A percentile compares a stretch with the other conserved stretches of the same genome.
These are phyloP conservation scores for Clonostachys rosea DNA, from an alignment of 2,329 filamentous ascomycete genomes.

Conservation along the genomic window DNA sequence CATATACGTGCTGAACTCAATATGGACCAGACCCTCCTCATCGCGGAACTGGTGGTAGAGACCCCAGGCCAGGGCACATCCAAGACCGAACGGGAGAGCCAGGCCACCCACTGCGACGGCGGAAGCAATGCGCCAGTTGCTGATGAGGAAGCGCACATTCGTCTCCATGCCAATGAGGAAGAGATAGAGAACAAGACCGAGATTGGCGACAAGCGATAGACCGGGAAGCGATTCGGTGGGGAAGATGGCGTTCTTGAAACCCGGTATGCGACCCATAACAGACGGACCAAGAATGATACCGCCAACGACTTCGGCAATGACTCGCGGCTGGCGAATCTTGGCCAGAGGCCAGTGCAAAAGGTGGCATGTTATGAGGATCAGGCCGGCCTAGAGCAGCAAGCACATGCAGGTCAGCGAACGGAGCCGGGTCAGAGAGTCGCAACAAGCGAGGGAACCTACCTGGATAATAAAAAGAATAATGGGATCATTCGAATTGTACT, in stretches of 20 bases:
- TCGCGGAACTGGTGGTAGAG: constrained; percentile 68
- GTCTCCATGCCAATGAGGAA: constrained; percentile 88
- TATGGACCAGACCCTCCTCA: constrained; percentile 29
- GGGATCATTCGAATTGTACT: constrained; percentile 66
- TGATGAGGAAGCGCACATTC: constrained; percentile 70
- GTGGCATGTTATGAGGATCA: constrained; percentile 43
- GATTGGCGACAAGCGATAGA: constrained; percentile 72
- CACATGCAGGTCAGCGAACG: background rate
- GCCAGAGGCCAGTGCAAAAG: constrained; percentile 69
- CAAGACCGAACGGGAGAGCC: constrained; percentile 76
- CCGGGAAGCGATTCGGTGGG: constrained; percentile 70
- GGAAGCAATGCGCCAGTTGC: constrained; percentile 76
- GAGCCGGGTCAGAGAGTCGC: background rate
- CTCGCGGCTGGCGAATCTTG: constrained; percentile 72
- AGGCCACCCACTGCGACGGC: constrained; percentile 78
- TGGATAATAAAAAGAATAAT: constrained; percentile 76
- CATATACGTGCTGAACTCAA: constrained; percentile 51
- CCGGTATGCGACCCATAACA: constrained; percentile 80
- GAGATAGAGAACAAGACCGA: constrained; percentile 79
- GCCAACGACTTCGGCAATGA: constrained; percentile 82
- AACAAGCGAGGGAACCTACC: constrained; percentile 21
- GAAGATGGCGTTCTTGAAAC: constrained; percentile 74
- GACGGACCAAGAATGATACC: constrained; percentile 83
- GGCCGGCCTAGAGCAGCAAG: constrained; percentile 24
- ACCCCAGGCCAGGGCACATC: constrained; percentile 75